Percentiles rank a stretch among this genome's conserved stretches.
Conservation (phyloP, 2,329 filamentous ascomycete genomes). For the Fusarium sp. region DNA sequence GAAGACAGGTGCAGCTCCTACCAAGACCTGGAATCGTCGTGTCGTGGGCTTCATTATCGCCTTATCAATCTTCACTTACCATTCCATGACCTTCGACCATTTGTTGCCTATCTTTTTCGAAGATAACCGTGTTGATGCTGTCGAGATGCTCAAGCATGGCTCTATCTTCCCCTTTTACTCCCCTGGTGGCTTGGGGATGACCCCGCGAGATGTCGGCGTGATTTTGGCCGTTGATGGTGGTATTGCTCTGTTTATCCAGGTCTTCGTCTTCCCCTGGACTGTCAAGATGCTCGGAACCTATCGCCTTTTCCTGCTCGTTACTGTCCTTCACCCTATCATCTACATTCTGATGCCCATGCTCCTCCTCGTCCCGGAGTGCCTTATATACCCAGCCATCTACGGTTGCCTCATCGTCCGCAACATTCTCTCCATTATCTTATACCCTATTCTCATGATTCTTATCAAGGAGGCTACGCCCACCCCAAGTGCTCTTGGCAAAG, state of each 20-base stretch:
- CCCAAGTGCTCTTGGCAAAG: conserved; percentile 68
- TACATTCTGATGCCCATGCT: conserved; percentile 72
- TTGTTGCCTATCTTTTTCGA: conserved; percentile 94
- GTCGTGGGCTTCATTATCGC: conserved; percentile 84
- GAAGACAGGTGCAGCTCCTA: conserved; percentile 49
- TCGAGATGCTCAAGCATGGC: conserved; percentile 50
- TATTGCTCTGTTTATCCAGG: conserved; percentile 70
- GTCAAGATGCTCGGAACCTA: conserved; percentile 70
- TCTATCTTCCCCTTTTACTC: conserved; percentile 64
- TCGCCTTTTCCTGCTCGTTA: conserved; percentile 69
- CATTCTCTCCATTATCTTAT: conserved; percentile 72
- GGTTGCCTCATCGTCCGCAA: conserved; percentile 68
- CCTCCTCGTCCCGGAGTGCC: conserved; percentile 64
- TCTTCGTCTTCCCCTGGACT: conserved; percentile 70
- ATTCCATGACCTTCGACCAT: conserved; percentile 95
- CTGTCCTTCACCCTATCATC: conserved; percentile 70
- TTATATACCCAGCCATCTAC: conserved; percentile 70
- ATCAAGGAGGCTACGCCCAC: conserved; percentile 75
- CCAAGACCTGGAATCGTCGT: conserved; percentile 66
- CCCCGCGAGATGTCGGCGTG: conserved; percentile 71
- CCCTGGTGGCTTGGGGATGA: conserved; percentile 72
- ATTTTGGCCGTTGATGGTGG: conserved; percentile 70
- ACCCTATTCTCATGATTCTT: conserved; percentile 74
- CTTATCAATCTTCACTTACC: conserved; percentile 91
- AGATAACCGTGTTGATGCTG: conserved; percentile 69